phyloP scores from a whole-genome alignment of 2,329 filamentous ascomycete genomes.

The Colletotrichum echinochloae region DNA sequence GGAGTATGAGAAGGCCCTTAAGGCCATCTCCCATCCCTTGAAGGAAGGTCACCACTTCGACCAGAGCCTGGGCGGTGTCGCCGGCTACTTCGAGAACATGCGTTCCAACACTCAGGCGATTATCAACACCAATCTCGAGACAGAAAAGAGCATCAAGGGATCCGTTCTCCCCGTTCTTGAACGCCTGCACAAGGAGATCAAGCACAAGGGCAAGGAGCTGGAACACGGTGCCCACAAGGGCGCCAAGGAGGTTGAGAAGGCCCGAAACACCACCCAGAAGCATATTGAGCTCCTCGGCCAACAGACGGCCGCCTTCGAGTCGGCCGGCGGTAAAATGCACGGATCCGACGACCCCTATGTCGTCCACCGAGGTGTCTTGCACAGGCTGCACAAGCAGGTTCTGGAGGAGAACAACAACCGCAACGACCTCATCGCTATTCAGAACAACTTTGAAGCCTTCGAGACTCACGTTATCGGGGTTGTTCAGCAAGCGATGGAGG shows the following conservation, averaged over 20 bases:
- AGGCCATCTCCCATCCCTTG: slow-evolving; percentile 88
- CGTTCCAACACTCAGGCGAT: slow-evolving; percentile 92
- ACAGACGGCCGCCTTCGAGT: slow-evolving; percentile 84
- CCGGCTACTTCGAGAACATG: slow-evolving; percentile 94
- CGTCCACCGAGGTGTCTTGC: slow-evolving; percentile 81
- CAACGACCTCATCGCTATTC: slow-evolving; percentile 91
- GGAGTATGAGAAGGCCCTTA: slow-evolving; percentile 94
- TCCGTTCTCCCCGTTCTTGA: slow-evolving; percentile 90
- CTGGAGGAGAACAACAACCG: slow-evolving; percentile 96
- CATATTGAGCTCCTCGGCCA: slow-evolving; percentile 94
- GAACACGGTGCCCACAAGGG: slow-evolving; percentile 83
- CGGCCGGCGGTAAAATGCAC: slow-evolving; percentile 76
- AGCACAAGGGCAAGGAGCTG: slow-evolving; percentile 94
- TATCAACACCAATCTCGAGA: slow-evolving; percentile 89
- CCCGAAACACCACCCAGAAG: slow-evolving; percentile 87
- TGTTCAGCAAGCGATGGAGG: slow-evolving; percentile 83
- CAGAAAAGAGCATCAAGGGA: slow-evolving; percentile 89
- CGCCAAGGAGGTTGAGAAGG: slow-evolving; percentile 92
- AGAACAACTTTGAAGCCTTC: slow-evolving; percentile 88
- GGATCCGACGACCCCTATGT: slow-evolving; percentile 89
- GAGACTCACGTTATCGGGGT: slow-evolving; percentile 87
- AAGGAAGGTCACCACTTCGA: slow-evolving; percentile 95
- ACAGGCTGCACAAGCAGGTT: slow-evolving; percentile 91
- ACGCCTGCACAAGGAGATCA: slow-evolving; percentile 94
- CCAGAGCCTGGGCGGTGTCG: slow-evolving; percentile 85